Base-by-base conservation (phyloP, 1,284 basidiomycete genomes). In the Ceratobasidium theobromae region DNA sequence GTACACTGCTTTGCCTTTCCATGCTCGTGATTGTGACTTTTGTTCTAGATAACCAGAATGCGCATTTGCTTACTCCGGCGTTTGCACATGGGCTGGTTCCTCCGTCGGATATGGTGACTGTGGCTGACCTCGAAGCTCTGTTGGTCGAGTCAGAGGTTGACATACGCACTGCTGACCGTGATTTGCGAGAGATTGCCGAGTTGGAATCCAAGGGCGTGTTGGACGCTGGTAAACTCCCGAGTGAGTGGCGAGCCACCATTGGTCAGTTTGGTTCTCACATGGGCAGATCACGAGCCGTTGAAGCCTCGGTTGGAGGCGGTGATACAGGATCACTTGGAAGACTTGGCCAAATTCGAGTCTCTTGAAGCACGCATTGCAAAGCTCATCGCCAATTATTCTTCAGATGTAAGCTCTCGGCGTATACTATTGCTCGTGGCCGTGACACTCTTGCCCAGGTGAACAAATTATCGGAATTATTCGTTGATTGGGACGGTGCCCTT, bases 91-190 rank as follows among this genome's bases (percentile, higher is more conserved):
- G 75, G 8, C 76, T 84, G 14, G 75, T 82, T 1, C 82, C 85
- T 2, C 74, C 83, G 27, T 87, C 87, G 68, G 82, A 84, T 66
- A 80, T 80, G 53, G 85, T 91, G 83, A 81, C 84, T 0, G 71
- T 81, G 0, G 81, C 81, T 62, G 89, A 89, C 72, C 77, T 91
- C 8, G 87, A 88, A 45, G 85, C 86, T 0, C 80, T 88, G 60
- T 74, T 91, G 12, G 75, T 80, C 0, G 90, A 92, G 71, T 88
- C 92, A 84, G 90, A 91, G 69, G 82, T 84, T 8, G 90, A 92
- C 60, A 84, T 92, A 60, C 86, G 88, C 21, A 82, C 84, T 38
- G 89, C 88, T 11, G 90, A 92, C 70, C 82, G 87, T 9, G 89
- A 91, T 71, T 82, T 91, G 79, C 81, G 82, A 28, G 89, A 91